Conservation (phyloP, 768 basidiomycete species). For the Chlorophyllum brunneum region DNA sequence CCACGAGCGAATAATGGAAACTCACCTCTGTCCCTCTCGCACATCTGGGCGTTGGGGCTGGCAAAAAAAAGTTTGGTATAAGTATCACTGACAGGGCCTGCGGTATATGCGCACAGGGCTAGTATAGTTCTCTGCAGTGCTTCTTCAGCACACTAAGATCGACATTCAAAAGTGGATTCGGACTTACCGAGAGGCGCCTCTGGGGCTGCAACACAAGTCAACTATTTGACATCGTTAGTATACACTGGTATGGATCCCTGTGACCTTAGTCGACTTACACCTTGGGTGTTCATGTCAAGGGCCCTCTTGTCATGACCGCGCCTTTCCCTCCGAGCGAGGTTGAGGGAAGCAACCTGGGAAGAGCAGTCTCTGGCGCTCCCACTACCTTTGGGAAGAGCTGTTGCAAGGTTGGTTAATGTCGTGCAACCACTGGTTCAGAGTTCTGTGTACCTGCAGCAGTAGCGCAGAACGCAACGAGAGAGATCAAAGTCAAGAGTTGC, state of each 20-base stretch:
- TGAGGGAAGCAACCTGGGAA: conserved; percentile 5
- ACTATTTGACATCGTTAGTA: neutral
- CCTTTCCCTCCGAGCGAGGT: conserved; percentile 7
- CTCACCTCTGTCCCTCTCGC: conserved; percentile 6
- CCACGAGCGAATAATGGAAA: neutral
- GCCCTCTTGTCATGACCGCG: conserved; percentile 5
- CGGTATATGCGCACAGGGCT: neutral
- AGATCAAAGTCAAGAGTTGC: conserved; percentile 2
- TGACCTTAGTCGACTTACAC: neutral
- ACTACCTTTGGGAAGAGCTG: neutral
- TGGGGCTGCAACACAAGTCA: conserved; percentile 11
- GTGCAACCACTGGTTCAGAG: neutral
- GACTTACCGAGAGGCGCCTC: conserved; percentile 7
- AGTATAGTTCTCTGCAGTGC: neutral
- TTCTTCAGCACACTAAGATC: neutral
- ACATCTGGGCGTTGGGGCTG: conserved; percentile 8
- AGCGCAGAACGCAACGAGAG: neutral
- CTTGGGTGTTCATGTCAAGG: neutral
- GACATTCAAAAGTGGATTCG: too few species aligned
- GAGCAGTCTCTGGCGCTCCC: conserved; percentile 6
- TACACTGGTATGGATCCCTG: neutral
- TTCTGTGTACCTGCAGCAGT: neutral
- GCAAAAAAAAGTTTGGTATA: neutral
- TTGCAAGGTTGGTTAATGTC: neutral
- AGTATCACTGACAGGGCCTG: neutral